Evolutionary conservation across 2,329 filamentous ascomycete genomes (phyloP), one percentile per base, ranked within the genome.

Genomic region (Diaporthe longicolla): DNA sequence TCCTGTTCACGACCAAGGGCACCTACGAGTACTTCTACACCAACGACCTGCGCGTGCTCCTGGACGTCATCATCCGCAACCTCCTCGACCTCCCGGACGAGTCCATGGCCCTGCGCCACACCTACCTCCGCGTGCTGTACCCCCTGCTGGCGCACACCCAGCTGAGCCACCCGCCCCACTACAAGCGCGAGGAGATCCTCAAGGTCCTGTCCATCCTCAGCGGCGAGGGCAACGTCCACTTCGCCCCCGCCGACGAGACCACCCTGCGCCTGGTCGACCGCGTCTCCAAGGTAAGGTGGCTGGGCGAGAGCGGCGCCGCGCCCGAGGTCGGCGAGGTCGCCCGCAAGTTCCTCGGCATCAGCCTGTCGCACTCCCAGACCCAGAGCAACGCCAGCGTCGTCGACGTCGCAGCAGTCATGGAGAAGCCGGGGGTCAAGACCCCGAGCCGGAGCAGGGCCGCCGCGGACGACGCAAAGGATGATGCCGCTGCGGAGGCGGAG

Each of bases 21-120:
- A 99, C 97, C 0, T 95, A 97, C 82, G 97, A 99, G 84, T 99
- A 98, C 83, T 99, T 99, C 81, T 99, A 98, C 83, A 98, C 95
- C 37, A 99, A 99, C 81, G 97, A 99, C 80, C 88, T 99, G 40
- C 94, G 95, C 74, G 97, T 99, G 6, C 89, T 99, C 21, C 89
- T 98, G 61, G 97, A 99, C 80, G 97, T 99, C 77, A 95, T 99
- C 74, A 94, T 99, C 75, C 94, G 97, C 57, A 99, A 99, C 80
- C 87, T 99, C n/a, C 91, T 98, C 79, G 97, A 99, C 81, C 87
- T 99, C 11, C 97, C 97, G 0, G 93, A 96, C 79, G 96, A 98
- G 81, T 91, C 90, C 75, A 87, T 88, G 76, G 88, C 91, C 24
- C 86, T 99, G 73, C 91, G 96, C 50, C 97, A 99, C 82, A 99